A percentile compares a stretch with the other conserved stretches of the same genome.
These are phyloP conservation scores for Chlorociboria aeruginascens DNA, from an alignment of 495 filamentous ascomycete species.

Conservation along the genomic window DNA sequence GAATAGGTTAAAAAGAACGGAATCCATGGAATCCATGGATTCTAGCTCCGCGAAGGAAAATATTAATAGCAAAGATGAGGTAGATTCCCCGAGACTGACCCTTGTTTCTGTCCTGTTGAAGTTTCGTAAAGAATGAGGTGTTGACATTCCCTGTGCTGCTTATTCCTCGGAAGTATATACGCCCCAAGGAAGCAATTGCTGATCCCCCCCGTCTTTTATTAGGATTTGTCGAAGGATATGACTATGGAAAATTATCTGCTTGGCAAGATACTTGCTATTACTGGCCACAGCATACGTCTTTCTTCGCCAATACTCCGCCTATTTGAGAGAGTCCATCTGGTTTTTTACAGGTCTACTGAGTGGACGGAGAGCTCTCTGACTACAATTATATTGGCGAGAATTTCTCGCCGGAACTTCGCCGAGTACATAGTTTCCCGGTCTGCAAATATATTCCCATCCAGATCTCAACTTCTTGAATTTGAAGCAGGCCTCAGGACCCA, in stretches of 20 bases:
- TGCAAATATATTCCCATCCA: constrained; percentile 74
- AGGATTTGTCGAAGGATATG: too few species aligned
- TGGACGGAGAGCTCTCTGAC: constrained; percentile 97
- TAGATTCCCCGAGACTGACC: too few species aligned
- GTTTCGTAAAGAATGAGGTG: too few species aligned
- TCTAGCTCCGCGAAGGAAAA: constrained; percentile 10
- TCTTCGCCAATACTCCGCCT: constrained; percentile 61
- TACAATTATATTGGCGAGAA: constrained; percentile 87
- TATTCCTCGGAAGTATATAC: too few species aligned
- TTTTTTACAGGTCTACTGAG: constrained; percentile 92
- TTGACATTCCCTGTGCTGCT: too few species aligned
- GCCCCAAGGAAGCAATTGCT: too few species aligned
- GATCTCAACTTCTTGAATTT: constrained; percentile 69
- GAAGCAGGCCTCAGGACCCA: constrained; percentile 79
- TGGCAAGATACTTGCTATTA: constrained; percentile 65
- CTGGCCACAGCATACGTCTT: constrained; percentile 76
- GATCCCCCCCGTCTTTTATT: too few species aligned
- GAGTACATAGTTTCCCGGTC: constrained; percentile 84
- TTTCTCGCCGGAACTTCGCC: constrained; percentile 77
- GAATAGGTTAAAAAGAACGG: constrained; percentile 39
- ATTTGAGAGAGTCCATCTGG: constrained; percentile 88
- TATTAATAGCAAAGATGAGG: too few species aligned
- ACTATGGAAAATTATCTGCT: constrained; percentile 35
- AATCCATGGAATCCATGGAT: constrained; percentile 6
- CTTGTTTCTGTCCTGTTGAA: too few species aligned